A percentile compares a stretch with the other conserved stretches of the same genome.
Conservation (phyloP, 192 early-diverging fungal species). For the Backusella luteola region DNA sequence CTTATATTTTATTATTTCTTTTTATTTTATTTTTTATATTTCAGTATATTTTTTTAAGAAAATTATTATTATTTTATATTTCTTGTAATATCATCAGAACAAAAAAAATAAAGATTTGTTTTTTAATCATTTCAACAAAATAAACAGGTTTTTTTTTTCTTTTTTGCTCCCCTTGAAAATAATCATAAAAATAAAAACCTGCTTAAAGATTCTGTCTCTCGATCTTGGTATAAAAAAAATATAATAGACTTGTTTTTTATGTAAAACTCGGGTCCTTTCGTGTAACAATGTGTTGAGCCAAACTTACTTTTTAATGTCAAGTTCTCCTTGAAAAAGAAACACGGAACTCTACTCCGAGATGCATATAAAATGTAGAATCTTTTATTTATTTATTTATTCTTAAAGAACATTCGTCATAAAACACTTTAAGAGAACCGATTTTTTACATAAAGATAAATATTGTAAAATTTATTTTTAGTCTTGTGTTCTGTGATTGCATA, state of each 20-base stretch:
- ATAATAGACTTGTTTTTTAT: neutral
- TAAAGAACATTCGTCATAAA: neutral
- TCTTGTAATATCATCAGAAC: neutral
- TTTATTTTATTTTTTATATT: neutral
- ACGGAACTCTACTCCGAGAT: neutral
- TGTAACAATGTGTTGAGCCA: neutral
- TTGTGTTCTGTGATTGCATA: neutral
- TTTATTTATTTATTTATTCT: slow-evolving; percentile 4
- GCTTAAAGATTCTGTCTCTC: neutral
- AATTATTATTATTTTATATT: neutral
- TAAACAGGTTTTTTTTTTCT: neutral
- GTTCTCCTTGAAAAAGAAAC: neutral
- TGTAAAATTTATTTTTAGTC: neutral
- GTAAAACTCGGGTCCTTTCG: neutral
- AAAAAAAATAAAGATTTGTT: neutral
- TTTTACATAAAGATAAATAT: too few relatives aligned
- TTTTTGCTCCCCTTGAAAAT: neutral
- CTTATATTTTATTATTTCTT: neutral
- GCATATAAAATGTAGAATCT: neutral
- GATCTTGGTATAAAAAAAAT: neutral
- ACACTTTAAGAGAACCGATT: neutral
- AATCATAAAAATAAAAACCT: neutral
- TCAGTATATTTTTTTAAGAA: neutral
- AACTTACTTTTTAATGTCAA: neutral
- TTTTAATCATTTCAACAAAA: neutral